Percentiles rank a stretch among this genome's conserved stretches.
Conservation (phyloP, 805 yeast genomes). For the Myxozyma melibiosi region DNA sequence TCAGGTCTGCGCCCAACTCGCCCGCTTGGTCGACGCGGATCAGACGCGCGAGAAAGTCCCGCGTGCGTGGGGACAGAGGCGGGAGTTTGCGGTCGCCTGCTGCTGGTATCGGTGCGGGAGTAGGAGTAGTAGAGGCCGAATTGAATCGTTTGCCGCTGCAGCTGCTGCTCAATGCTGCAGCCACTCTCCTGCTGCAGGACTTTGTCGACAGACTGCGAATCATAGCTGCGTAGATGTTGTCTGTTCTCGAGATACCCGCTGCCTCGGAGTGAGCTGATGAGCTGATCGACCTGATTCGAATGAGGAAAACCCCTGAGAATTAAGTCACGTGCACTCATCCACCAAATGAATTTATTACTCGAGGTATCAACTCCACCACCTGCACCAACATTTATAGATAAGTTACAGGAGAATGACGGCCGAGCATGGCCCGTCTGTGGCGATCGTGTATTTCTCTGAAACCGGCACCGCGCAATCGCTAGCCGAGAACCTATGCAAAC, state of each 20-base stretch:
- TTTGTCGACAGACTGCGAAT: no score
- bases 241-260: no score
- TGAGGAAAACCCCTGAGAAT: no score
- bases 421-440: slow-evolving; percentile 43
- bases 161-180: not conserved
- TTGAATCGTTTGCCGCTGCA: no score
- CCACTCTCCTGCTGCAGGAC: no score
- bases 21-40: slow-evolving; percentile 98
- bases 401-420: not conserved
- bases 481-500: slow-evolving; percentile 63
- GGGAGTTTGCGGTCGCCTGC: slow-evolving; percentile 12
- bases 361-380: not conserved
- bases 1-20: slow-evolving; percentile 92
- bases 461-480: slow-evolving; percentile 90
- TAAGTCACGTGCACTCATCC: no score
- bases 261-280: no score
- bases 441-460: slow-evolving; percentile 85
- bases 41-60: slow-evolving; percentile 24
- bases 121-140: not conserved
- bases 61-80: slow-evolving; percentile 21
- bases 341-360: not conserved
- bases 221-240: no score
- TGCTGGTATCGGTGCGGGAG: not conserved
- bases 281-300: no score
- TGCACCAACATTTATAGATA: not conserved